Conservation (phyloP, 257 asterid genomes). For the Petrea volubilis region DNA sequence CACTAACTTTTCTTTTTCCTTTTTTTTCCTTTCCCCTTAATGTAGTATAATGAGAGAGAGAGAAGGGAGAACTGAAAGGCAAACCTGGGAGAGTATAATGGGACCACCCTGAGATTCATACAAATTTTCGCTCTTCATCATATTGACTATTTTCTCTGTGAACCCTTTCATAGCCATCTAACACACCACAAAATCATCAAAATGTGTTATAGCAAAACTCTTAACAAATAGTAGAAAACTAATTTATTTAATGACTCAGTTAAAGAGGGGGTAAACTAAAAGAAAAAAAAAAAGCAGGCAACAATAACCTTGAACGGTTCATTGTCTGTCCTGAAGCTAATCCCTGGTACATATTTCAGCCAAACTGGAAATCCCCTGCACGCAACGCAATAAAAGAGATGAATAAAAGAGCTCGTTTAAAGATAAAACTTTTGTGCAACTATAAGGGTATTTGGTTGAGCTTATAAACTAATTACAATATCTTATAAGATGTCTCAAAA, state of each 20-base stretch:
- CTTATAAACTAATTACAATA: no score
- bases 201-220: not conserved
- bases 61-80: no score
- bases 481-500: no score
- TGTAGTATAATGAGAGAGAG: no score
- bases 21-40: no score
- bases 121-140: slow-evolving; percentile 75
- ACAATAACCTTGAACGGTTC: slow-evolving; percentile 85
- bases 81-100: slow-evolving; percentile 88
- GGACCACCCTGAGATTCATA: slow-evolving; percentile 95
- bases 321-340: slow-evolving; percentile 92
- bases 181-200: slow-evolving; percentile 23
- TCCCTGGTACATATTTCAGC: slow-evolving; percentile 87
- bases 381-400: not conserved
- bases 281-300: not conserved
- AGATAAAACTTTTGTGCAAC: not conserved
- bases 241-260: not conserved
- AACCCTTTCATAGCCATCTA: slow-evolving; percentile 88
- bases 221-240: not conserved
- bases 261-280: not conserved
- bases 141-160: slow-evolving; percentile 66
- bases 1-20: no score
- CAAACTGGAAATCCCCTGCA: slow-evolving; percentile 95
- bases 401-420: not conserved
- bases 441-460: not conserved